A percentile compares a stretch with the other conserved stretches of the same genome.
These are phyloP conservation scores for Backusella sp. DNA, from an alignment of 192 early-diverging fungal species.

Conservation along the genomic window DNA sequence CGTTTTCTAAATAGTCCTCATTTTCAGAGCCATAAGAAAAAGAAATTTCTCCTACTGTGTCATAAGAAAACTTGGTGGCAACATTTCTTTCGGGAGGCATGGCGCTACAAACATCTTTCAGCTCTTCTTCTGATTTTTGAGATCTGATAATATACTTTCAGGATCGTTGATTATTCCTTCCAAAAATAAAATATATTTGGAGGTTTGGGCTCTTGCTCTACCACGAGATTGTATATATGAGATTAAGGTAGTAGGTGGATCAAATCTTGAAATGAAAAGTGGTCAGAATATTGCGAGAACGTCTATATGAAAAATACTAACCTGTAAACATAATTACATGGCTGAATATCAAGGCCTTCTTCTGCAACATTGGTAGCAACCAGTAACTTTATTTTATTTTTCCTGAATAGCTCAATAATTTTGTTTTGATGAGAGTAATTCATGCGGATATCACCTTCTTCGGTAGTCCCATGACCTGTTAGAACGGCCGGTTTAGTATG, in stretches of 20 bases:
- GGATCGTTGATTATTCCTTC: slow-evolving; percentile 42
- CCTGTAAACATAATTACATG: slow-evolving; percentile 83
- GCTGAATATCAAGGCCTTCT: slow-evolving; percentile 92
- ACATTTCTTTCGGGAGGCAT: slow-evolving; percentile 42
- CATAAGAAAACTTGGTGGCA: slow-evolving; percentile 13
- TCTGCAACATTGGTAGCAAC: slow-evolving; percentile 92
- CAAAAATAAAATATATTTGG: slow-evolving; percentile 78
- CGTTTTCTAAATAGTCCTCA: slow-evolving; percentile 40
- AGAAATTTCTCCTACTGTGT: neutral
- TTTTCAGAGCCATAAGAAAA: slow-evolving; percentile 33
- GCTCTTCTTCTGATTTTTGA: slow-evolving; percentile 48
- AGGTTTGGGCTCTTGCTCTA: slow-evolving; percentile 71
- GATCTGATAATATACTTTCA: slow-evolving; percentile 29
- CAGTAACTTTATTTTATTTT: slow-evolving; percentile 68
- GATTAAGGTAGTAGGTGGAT: slow-evolving; percentile 66
- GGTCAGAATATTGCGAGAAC: neutral
- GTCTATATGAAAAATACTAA: slow-evolving; percentile 25
- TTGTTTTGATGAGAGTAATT: slow-evolving; percentile 50
- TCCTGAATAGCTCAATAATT: slow-evolving; percentile 64
- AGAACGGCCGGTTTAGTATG: slow-evolving; percentile 47
- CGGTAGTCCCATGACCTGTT: slow-evolving; percentile 53
- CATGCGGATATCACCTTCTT: slow-evolving; percentile 44
- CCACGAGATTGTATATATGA: slow-evolving; percentile 89
- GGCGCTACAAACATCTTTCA: slow-evolving; percentile 58
- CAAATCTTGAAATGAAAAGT: slow-evolving; percentile 50